phyloP scores from a whole-genome alignment of 306 rosid species.

The Glycine soja region DNA sequence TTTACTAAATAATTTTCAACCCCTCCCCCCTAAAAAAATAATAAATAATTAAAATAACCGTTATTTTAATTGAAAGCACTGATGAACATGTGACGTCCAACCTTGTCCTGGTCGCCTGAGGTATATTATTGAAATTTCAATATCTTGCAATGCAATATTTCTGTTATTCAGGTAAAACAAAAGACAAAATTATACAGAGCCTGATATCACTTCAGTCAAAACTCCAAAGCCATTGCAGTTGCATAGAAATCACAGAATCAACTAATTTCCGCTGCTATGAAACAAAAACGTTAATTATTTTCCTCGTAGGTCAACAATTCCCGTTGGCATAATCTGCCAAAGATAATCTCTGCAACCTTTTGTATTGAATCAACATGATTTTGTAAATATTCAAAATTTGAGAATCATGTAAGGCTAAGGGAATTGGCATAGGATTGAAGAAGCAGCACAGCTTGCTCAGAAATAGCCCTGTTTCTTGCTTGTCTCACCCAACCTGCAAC shows the following conservation, averaged over 20 bases:
- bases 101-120: conserved; percentile 36
- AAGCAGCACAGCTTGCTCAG: conserved; percentile 90
- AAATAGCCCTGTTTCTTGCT: conserved; percentile 91
- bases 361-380: conserved; percentile 45
- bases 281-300: conserved; percentile 43
- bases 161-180: not conserved
- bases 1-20: not conserved
- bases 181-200: conserved; percentile 46
- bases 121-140: conserved; percentile 48
- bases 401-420: conserved; percentile 64
- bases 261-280: conserved; percentile 44
- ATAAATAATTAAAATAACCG: not conserved
- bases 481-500: conserved; percentile 75
- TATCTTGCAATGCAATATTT: conserved; percentile 38
- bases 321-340: conserved; percentile 42
- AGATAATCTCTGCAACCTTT: conserved; percentile 41
- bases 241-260: conserved; percentile 41
- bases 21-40: not conserved
- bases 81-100: conserved; percentile 38
- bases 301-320: conserved; percentile 47
- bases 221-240: conserved; percentile 44
- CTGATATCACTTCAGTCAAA: conserved; percentile 37
- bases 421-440: conserved; percentile 86
- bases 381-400: conserved; percentile 42
- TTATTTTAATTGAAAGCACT: conserved; percentile 1